phyloP scores from a whole-genome alignment of 805 yeast genomes.

The Spathaspora passalidarum region DNA sequence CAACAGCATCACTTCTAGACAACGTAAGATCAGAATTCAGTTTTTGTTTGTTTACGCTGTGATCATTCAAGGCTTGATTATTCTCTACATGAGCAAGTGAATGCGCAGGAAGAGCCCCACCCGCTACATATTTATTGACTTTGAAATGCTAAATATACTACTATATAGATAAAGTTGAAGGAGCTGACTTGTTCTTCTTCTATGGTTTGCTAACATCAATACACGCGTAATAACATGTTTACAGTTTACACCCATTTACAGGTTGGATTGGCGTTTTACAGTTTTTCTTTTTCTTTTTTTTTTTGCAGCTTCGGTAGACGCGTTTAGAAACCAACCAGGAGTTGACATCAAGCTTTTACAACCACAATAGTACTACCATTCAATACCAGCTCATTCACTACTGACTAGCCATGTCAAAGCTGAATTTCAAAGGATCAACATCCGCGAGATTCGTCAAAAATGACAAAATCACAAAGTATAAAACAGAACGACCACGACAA shows the following conservation, averaged over 20 bases:
- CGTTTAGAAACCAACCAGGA: background rate
- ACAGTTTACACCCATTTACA: background rate
- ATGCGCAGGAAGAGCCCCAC: background rate
- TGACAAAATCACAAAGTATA: slow-evolving; percentile 21
- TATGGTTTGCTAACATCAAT: background rate
- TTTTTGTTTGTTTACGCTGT: slow-evolving; percentile 84
- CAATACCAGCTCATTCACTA: background rate
- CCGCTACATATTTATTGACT: too few relatives aligned
- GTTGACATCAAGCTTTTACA: background rate
- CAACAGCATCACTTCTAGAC: slow-evolving; percentile 60
- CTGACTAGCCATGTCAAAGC: slow-evolving; percentile 1
- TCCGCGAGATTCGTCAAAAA: slow-evolving; percentile 54
- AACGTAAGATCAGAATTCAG: slow-evolving; percentile 79
- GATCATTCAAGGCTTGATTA: slow-evolving; percentile 68
- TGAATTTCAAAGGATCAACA: slow-evolving; percentile 42
- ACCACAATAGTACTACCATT: background rate
- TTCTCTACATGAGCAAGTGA: slow-evolving; percentile 61
- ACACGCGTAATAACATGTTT: background rate
- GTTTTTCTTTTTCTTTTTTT: background rate
- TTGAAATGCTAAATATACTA: too few relatives aligned
- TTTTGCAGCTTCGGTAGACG: background rate
- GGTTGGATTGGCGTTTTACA: background rate
- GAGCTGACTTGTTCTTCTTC: too few relatives aligned
- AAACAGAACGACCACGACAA: slow-evolving; percentile 12
- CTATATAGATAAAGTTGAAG: background rate